Conservation (phyloP, 148 eudicot species). For the Rhododendron ferrugineum region DNA sequence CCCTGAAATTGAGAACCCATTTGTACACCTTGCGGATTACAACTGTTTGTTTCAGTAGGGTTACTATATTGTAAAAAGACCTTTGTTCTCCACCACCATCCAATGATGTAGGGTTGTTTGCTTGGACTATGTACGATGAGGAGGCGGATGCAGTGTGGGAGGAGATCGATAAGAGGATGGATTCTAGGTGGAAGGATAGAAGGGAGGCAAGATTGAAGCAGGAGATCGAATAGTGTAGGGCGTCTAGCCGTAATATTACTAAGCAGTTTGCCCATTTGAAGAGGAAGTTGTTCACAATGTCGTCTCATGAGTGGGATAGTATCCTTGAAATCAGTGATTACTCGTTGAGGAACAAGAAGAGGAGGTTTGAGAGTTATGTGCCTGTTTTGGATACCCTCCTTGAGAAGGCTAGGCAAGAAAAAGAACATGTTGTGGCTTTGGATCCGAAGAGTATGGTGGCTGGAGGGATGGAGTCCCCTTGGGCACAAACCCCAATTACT, state of each 20-base stretch:
- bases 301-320: constrained; percentile 75
- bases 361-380: constrained; percentile 86
- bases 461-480: constrained; percentile 93
- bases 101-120: constrained; percentile 90
- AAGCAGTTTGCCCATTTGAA: constrained; percentile 91
- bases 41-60: too few relatives aligned
- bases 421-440: constrained; percentile 82
- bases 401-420: constrained; percentile 94
- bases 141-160: constrained; percentile 94
- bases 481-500: constrained; percentile 81
- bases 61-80: too few relatives aligned
- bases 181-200: constrained; percentile 69
- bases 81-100: too few relatives aligned
- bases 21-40: too few relatives aligned
- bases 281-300: constrained; percentile 63
- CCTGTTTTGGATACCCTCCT: constrained; percentile 84
- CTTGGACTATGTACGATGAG: constrained; percentile 82
- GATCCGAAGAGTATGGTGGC: constrained; percentile 81
- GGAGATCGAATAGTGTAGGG: constrained; percentile 82
- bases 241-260: constrained; percentile 79
- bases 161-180: constrained; percentile 75
- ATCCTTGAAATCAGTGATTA: constrained; percentile 91
- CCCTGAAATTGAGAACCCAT: too few relatives aligned
- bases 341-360: too few relatives aligned
- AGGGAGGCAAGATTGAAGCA: constrained; percentile 91